Evolutionary conservation across 208 protist genomes (phyloP), one percentile per base, ranked within the genome.

Genomic region (Trypanosoma scelopori): DNA sequence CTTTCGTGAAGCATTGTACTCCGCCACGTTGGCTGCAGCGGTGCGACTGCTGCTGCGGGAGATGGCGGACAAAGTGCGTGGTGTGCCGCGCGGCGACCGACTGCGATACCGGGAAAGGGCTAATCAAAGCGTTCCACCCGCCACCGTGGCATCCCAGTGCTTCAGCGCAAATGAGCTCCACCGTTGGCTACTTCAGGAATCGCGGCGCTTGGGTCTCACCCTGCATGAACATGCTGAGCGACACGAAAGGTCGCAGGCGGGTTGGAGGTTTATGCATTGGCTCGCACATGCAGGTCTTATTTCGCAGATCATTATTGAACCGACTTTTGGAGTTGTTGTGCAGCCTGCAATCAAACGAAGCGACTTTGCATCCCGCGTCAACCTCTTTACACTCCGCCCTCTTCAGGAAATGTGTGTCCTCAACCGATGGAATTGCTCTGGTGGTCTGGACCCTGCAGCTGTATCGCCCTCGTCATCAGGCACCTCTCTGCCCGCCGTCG

Each of bases 181-280:
- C 56, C 9, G 43, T 7, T 78, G 65, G 66, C 28, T 78, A 13
- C 51, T 78, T 0, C 18, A 13, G 5, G 57, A 78, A 20, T 73
- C 65, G 25, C 3, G 4, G 15, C 46, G 72, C 6, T 42, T 78
- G 30, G 72, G 72, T 23, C 64, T 78, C 49, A 73, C 64, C 9
- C 53, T 78, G 37, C 72, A 78, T 22, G n/a, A 59, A 30, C 60
- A 70, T 51, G 58, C 59, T 46, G 55, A 67, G 28, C 18, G 13
- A 45, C n/a, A 69, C 28, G 65, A 73, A 23, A 53, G n/a, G 45
- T 51, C 63, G 20, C 32, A 66, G 39, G 45, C 42, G n/a, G 45
- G 51, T n/a, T 71, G 70, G 52, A 65, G 59, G 41, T 71, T 75
- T 69, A 64, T 75, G 20, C 50, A 69, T 28, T 73, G 70, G 59